These are phyloP conservation scores for Oryza australiensis DNA, from an alignment of 176 grass and related monocot genomes.

Conservation along the genomic window DNA sequence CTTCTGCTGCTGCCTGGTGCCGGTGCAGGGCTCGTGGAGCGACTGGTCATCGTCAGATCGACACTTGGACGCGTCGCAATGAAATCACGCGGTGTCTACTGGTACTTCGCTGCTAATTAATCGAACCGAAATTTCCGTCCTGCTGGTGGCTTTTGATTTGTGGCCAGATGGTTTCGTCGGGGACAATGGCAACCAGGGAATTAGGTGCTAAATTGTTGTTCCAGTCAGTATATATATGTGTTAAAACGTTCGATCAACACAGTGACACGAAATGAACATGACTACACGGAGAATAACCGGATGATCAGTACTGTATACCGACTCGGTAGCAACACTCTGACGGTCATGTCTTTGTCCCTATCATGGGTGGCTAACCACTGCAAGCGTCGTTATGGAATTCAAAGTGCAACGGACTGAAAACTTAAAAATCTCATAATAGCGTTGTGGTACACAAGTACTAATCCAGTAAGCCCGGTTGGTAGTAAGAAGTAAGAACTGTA, in stretches of 20 bases:
- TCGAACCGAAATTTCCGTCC: background rate
- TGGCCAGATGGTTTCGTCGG: slow-evolving; percentile 10
- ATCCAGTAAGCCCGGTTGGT: background rate
- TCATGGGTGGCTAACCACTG: background rate
- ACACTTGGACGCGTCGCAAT: background rate
- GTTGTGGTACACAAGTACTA: background rate
- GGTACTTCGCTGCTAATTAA: slow-evolving; percentile 25
- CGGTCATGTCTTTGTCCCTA: background rate
- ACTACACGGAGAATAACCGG: background rate
- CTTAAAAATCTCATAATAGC: background rate
- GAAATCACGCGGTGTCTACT: background rate
- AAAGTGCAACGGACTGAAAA: background rate
- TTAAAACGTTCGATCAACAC: background rate
- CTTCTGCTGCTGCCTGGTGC: background rate
- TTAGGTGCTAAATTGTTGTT: background rate
- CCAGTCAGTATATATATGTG: background rate
- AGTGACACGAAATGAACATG: background rate
- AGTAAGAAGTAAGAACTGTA: no score
- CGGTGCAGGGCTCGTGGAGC: background rate
- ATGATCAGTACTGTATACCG: background rate
- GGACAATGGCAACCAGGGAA: background rate
- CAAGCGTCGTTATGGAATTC: background rate
- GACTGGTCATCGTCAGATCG: background rate
- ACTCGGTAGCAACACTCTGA: background rate
- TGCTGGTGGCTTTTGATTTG: slow-evolving; percentile 25